A percentile compares a stretch with the other conserved stretches of the same genome.
phyloP scores from a whole-genome alignment of 2,329 filamentous ascomycete genomes.

The Diplodia intermedia region DNA sequence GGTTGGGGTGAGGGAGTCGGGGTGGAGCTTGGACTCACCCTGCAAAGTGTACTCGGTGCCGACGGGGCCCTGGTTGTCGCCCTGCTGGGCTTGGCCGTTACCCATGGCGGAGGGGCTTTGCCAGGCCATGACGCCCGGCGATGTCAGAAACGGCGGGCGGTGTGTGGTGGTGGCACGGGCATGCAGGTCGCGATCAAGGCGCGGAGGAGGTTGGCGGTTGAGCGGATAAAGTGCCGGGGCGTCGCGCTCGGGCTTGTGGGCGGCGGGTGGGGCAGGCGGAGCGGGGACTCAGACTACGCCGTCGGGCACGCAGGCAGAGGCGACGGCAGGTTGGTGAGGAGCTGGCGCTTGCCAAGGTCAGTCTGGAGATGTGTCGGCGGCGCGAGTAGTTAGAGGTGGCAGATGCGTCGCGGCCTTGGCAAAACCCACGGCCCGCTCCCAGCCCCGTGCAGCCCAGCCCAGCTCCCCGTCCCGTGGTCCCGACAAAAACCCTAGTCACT shows the following conservation, averaged over 20 bases:
- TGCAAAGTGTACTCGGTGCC: conserved; percentile 77
- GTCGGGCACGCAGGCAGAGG: conserved; percentile 12
- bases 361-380: conserved; percentile 22
- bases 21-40: conserved; percentile 56
- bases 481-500: not conserved
- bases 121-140: conserved; percentile 66
- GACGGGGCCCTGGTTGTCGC: conserved; percentile 58
- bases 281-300: not conserved
- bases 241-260: conserved; percentile 5
- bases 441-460: not conserved
- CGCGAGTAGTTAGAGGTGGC: conserved; percentile 21
- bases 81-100: conserved; percentile 60
- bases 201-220: conserved; percentile 38
- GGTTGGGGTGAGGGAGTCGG: not conserved
- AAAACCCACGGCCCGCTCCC: not conserved
- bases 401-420: conserved; percentile 5
- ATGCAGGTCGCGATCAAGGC: conserved; percentile 40
- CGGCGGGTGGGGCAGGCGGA: conserved; percentile 4
- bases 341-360: conserved; percentile 16
- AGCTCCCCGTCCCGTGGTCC: not conserved
- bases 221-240: conserved; percentile 30
- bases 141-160: conserved; percentile 34
- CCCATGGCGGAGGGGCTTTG: conserved; percentile 71
- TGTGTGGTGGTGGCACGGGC: conserved; percentile 34
- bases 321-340: not conserved